Conservation (phyloP, 2,329 filamentous ascomycete species). For the Colletotrichum brevisporum region DNA sequence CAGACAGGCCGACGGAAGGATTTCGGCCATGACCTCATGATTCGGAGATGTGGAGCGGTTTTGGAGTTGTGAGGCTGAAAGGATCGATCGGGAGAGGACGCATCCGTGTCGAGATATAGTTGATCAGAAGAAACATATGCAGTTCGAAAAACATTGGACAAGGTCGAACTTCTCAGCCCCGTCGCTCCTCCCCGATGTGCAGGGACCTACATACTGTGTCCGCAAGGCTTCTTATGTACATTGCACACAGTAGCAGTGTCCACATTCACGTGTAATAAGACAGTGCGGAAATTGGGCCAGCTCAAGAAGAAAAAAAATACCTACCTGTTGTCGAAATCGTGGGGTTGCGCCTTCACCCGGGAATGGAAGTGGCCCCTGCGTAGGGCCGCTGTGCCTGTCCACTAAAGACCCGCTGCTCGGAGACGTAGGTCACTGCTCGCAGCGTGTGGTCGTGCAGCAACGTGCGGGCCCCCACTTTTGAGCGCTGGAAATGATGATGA, state of each 20-base stretch:
- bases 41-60: background rate
- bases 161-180: background rate
- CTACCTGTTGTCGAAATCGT: background rate
- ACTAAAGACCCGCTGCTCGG: too few relatives aligned
- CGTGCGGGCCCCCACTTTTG: background rate
- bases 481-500: constrained; percentile 33
- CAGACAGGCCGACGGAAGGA: background rate
- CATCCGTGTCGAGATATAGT: background rate
- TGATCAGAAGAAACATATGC: background rate
- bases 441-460: background rate
- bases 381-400: background rate
- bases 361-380: constrained; percentile 13
- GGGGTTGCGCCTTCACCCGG: background rate
- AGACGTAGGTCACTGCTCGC: too few relatives aligned
- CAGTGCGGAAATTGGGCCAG: constrained; percentile 13
- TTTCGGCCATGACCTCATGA: constrained; percentile 6
- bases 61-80: constrained; percentile 5
- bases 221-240: fast-evolving
- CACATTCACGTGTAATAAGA: fast-evolving
- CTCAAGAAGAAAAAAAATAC: background rate
- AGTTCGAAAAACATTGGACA: constrained; percentile 3
- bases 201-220: constrained; percentile 1
- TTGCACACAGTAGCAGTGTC: background rate
- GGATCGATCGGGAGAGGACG: constrained; percentile 2
- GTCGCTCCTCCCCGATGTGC: constrained; percentile 6